Base-by-base conservation (phyloP, 164 flowering plant species). In the Nymphaea thermarum region DNA sequence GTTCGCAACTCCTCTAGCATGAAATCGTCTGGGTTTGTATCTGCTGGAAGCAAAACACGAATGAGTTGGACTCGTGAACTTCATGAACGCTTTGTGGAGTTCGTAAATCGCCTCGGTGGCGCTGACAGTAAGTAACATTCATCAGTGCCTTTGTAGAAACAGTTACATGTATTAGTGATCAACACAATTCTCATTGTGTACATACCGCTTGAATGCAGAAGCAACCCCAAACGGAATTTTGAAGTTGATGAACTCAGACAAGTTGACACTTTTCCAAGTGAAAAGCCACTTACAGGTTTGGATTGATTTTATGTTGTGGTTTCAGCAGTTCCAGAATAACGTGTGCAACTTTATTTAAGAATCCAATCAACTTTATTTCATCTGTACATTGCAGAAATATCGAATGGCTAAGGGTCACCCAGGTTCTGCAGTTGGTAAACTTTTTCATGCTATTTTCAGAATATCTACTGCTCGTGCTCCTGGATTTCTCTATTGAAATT, bases 221-320 rank as follows among this genome's bases (percentile, higher is more conserved):
- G 97, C 98, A 71, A 93, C 97, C 25, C 98, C 98, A 11, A 93
- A 91, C 80, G 94, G 87, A 67, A 89, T 93, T 66, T 74, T 89
- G 77, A 93, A 79, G 80, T 75, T 85, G 73, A 93, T 93, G 97
- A 83, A 84, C 15, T 80, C 93, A 3, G 85, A 93, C 5, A 94
- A 91, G 45, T 79, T 93, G 74, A 91, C 98, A 25, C 85, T 93
- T 72, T 87, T 85, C 68, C 98, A 93, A 77, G 90, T 93, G 15
- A 93, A 91, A 79, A 93, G 98, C 72, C 98, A 93, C 78, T 72
- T 93, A 76, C 98, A 90, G 98, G 96, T 83, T 59, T 43, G 43
- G 43, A 17, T 7, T 6, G 25, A 12, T 11, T 17, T n/a, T 17
- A 12, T 11, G 11, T 17, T 61, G 10, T 61, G 25, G 7, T 61